A percentile compares a stretch with the other conserved stretches of the same genome.
Conservation (phyloP, 1,284 basidiomycete species). For the Apiotrichum laibachii region DNA sequence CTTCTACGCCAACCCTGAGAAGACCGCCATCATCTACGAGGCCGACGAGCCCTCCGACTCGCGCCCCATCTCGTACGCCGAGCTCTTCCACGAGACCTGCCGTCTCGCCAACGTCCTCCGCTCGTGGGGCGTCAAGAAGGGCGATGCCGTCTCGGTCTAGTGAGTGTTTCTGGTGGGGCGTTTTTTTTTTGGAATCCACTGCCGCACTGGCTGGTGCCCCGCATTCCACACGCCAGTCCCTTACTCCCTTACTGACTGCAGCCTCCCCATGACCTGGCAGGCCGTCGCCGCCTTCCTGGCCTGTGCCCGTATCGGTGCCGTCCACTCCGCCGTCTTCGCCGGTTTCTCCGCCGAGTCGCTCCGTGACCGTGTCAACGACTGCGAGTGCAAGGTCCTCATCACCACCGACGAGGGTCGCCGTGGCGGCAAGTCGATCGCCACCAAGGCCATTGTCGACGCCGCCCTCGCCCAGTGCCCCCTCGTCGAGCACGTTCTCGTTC, state of each 20-base stretch:
- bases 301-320: conserved; percentile 92
- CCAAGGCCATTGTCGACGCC: conserved; percentile 87
- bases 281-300: conserved; percentile 94
- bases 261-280: conserved; percentile 64
- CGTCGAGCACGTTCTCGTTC: conserved; percentile 88
- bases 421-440: conserved; percentile 92
- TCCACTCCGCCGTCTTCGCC: conserved; percentile 98
- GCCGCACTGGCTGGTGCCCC: not conserved
- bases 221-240: not conserved
- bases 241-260: conserved; percentile 3
- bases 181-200: not conserved
- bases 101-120: conserved; percentile 89
- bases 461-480: conserved; percentile 80
- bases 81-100: conserved; percentile 88
- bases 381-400: conserved; percentile 83
- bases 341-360: conserved; percentile 97
- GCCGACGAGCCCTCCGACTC: conserved; percentile 90
- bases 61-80: conserved; percentile 70
- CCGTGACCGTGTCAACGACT: conserved; percentile 88
- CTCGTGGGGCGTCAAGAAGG: conserved; percentile 86
- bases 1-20: conserved; percentile 81
- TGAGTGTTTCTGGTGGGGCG: conserved; percentile 18
- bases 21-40: conserved; percentile 97
- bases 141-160: conserved; percentile 91
- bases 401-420: conserved; percentile 93